These are phyloP conservation scores for Heterobasidion annosum DNA, from an alignment of 1,284 basidiomycete species.

Conservation along the genomic window DNA sequence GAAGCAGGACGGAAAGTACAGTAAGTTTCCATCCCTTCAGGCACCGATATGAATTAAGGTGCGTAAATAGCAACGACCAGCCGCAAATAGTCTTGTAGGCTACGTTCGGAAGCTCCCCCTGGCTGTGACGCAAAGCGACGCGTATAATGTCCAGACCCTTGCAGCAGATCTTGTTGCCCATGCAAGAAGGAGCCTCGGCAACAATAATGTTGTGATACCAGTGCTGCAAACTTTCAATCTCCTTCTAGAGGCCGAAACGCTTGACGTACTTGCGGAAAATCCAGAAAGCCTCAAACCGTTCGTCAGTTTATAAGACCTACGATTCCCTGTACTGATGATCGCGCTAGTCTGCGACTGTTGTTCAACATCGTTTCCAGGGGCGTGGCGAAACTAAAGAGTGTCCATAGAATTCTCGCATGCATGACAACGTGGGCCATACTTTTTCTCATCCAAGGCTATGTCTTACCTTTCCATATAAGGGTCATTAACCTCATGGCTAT, in stretches of 20 bases:
- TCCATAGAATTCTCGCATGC: constrained; percentile 66
- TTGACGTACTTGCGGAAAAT: constrained; percentile 35
- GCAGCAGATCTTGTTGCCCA: constrained; percentile 46
- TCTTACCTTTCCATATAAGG: constrained; percentile 26
- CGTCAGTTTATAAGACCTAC: constrained; percentile 15
- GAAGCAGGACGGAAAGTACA: constrained; percentile 74
- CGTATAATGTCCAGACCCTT: constrained; percentile 40
- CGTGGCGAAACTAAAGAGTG: constrained; percentile 62
- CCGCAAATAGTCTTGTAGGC: constrained; percentile 48
- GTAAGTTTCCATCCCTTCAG: constrained; percentile 33
- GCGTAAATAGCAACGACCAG: constrained; percentile 53
- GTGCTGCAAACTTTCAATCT: constrained; percentile 68
- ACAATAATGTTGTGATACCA: constrained; percentile 71
- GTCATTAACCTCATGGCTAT: constrained; percentile 55
- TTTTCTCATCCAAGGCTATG: constrained; percentile 8
- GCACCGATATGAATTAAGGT: constrained; percentile 3
- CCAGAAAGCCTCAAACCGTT: constrained; percentile 41
- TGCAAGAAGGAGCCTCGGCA: constrained; percentile 41
- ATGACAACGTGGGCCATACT: constrained; percentile 65
- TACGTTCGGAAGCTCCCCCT: constrained; percentile 49
- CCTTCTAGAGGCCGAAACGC: constrained; percentile 57
- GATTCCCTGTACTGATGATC: constrained; percentile 9
- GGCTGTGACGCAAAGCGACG: constrained; percentile 13
- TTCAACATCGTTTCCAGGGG: constrained; percentile 50
- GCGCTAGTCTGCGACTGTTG: constrained; percentile 29